Evolutionary conservation across 2,329 filamentous ascomycete species (phyloP).

Genomic region (Neurospora sp.): DNA sequence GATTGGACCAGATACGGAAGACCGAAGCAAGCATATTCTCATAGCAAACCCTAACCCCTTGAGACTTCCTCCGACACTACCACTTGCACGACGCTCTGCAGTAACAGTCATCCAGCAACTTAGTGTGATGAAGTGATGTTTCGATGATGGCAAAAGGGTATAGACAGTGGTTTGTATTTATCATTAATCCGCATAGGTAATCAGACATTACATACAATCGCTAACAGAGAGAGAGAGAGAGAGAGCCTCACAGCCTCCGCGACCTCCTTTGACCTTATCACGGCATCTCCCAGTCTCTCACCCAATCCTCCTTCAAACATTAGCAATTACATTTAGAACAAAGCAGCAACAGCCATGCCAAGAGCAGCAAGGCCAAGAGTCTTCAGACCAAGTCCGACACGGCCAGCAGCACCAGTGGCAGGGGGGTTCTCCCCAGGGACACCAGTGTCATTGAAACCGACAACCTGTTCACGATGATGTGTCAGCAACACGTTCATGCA

Average conservation of each 20-base stretch:
- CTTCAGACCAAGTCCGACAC: background rate
- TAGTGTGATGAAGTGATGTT: background rate
- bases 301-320: background rate
- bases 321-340: background rate
- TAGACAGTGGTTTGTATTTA: background rate
- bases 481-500: background rate
- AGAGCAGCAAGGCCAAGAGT: background rate
- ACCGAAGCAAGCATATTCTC: background rate
- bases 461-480: background rate
- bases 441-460: background rate
- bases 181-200: background rate
- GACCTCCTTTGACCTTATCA: too few relatives aligned
- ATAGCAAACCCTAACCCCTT: background rate
- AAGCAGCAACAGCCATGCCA: background rate
- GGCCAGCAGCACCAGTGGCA: background rate
- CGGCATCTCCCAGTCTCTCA: too few relatives aligned
- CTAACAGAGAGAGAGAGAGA: background rate
- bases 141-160: background rate
- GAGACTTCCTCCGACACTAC: background rate
- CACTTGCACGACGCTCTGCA: background rate
- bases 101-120: background rate
- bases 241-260: background rate
- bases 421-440: background rate
- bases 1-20: background rate
- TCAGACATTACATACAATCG: background rate